These are phyloP conservation scores for Peronospora belbahrii DNA, from an alignment of 352 stramenopile genomes.

Conservation along the genomic window DNA sequence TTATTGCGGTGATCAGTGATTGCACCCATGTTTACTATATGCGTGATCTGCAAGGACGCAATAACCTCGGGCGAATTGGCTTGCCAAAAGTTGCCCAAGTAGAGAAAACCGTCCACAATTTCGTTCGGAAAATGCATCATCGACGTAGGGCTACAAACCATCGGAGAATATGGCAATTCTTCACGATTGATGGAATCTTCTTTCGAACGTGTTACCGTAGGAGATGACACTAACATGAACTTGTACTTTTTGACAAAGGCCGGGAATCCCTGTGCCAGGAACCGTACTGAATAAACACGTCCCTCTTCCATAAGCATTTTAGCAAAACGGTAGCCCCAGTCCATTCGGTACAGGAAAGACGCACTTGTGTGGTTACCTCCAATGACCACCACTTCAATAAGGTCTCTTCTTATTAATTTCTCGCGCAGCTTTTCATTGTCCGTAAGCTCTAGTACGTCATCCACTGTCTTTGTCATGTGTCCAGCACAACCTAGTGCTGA, in stretches of 20 bases:
- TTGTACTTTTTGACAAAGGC: conserved; percentile 62
- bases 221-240: conserved; percentile 41
- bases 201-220: background rate
- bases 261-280: conserved; percentile 55
- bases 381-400: conserved; percentile 69
- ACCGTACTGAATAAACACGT: conserved; percentile 64
- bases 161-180: conserved; percentile 1
- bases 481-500: conserved; percentile 16
- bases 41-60: conserved; percentile 51
- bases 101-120: conserved; percentile 66
- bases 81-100: conserved; percentile 77
- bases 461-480: conserved; percentile 30
- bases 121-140: conserved; percentile 63
- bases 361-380: conserved; percentile 40
- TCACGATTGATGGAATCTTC: background rate
- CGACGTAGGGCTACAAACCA: conserved; percentile 6
- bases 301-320: conserved; percentile 55
- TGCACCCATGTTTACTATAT: conserved; percentile 68
- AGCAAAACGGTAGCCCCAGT: conserved; percentile 65
- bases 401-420: conserved; percentile 47
- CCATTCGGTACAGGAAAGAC: conserved; percentile 48
- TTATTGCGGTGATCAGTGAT: conserved; percentile 50
- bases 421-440: conserved; percentile 28
- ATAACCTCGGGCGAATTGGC: conserved; percentile 53
- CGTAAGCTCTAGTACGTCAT: conserved; percentile 39